Percentiles rank a stretch among this genome's conserved stretches.
These are phyloP conservation scores for Paramecium caudatum DNA, from an alignment of 73 alveolate species.

Conservation along the genomic window DNA sequence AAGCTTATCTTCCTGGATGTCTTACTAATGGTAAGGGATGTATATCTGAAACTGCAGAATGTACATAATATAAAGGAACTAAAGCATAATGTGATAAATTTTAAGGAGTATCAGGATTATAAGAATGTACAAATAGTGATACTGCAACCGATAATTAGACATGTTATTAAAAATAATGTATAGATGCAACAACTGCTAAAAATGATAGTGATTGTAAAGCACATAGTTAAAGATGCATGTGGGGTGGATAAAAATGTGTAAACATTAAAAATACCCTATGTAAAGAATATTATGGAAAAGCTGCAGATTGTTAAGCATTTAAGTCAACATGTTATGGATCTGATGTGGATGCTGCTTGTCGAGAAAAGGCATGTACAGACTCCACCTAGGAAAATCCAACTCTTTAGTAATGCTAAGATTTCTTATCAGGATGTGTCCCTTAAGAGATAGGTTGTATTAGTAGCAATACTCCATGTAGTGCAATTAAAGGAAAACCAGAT, in stretches of 20 bases:
- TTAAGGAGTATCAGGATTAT: constrained; percentile 1
- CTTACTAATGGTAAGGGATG: constrained; percentile 20
- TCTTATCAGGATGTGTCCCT: constrained; percentile 25
- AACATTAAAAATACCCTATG: background rate
- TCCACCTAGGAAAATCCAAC: too few relatives aligned
- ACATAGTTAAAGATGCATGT: background rate
- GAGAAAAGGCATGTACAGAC: background rate
- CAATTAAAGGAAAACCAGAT: too few relatives aligned
- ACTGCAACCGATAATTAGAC: background rate
- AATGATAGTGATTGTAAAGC: too few relatives aligned
- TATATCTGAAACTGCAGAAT: background rate
- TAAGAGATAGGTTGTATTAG: background rate
- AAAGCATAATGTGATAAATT: constrained; percentile 46
- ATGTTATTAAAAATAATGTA: background rate
- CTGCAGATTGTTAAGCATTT: too few relatives aligned
- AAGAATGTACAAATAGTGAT: background rate
- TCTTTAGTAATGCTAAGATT: background rate
- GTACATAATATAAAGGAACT: background rate
- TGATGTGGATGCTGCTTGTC: constrained; percentile 11
- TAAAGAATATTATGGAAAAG: background rate
- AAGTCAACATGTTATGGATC: too few relatives aligned
- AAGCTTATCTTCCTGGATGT: background rate
- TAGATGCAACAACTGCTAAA: constrained; percentile 20
- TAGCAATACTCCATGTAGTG: too few relatives aligned
- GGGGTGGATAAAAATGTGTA: constrained; percentile 9